Base-by-base conservation (phyloP, 371 early-diverging fungal species). In the Apophysomyces ossiformis region DNA sequence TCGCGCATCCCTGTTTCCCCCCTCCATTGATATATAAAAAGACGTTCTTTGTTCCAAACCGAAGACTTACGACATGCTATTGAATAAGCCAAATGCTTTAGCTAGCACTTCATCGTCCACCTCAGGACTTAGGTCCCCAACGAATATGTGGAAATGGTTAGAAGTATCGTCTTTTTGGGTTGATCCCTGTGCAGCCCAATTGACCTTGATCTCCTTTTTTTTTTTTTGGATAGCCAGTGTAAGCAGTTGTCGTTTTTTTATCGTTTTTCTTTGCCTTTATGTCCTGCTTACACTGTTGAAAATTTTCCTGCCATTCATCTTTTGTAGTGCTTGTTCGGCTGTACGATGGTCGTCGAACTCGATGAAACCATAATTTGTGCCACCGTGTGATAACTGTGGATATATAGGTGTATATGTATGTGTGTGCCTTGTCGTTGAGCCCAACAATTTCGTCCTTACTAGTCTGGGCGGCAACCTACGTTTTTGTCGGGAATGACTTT, bases 311-410 rank as follows among this genome's bases (percentile, higher is more conserved):
- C 95, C 95, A 69, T 93, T 93, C 76, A 95, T 82, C 32, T 71
- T 79, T 69, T 90, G 86, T 32, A 95, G 75, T 44, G 95, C 95
- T 62, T 75, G 69, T 46, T 92, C 92, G 26, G 96, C 96, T 50
- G 83, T 74, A 44, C 77, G 77, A 70, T 89, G 90, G 47, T 91
- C 92, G 57, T 68, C 74, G 83, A 90, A 93, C 71, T 95, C 95
- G 47, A 96, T 90, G 75, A 96, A 96, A n/a, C 94, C 96, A 79
- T 93, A 96, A 78, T 91, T 93, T 63, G 92, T 76, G 37, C 91
- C 69, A 58, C 67, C 69, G 39, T 66, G 66, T 13, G 46, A 36
- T 26, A 35, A 21, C 57, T 73, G 64, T 36, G 63, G 32, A 26
- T 26, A 26, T 59, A 36, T 32, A 41, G 41, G 63, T n/a, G 18